Percentiles rank a stretch among this genome's conserved stretches.
Conservation (phyloP, 257 asterid genomes). For the Solanum paucissectum region DNA sequence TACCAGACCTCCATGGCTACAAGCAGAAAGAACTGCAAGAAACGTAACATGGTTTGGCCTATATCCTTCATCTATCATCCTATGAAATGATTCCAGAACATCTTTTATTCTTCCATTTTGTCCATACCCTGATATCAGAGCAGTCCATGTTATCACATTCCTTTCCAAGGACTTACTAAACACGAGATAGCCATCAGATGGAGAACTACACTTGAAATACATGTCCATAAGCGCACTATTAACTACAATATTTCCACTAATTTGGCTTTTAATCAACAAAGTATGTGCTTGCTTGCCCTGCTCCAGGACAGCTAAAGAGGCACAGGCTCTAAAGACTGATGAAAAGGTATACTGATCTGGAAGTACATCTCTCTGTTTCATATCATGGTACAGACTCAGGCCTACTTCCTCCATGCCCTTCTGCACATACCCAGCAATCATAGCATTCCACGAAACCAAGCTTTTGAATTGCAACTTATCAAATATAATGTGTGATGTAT, state of each 20-base stretch:
- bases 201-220: conserved; percentile 96
- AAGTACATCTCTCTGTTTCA: conserved; percentile 53
- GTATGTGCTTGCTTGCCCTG: conserved; percentile 86
- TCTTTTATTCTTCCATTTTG: conserved; percentile 62
- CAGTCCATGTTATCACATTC: conserved; percentile 80
- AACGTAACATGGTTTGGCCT: conserved; percentile 79
- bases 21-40: conserved; percentile 84
- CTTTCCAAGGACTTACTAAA: conserved; percentile 54
- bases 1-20: conserved; percentile 86
- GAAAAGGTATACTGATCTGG: conserved; percentile 90
- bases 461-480: conserved; percentile 32
- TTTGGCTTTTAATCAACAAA: conserved; percentile 53
- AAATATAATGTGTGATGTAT: conserved; percentile 48
- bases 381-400: conserved; percentile 47
- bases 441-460: conserved; percentile 75
- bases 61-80: conserved; percentile 77
- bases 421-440: conserved; percentile 82
- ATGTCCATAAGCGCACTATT: conserved; percentile 85
- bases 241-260: conserved; percentile 51
- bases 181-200: conserved; percentile 49
- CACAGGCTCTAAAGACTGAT: conserved; percentile 86
- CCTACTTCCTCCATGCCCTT: conserved; percentile 68
- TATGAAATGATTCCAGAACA: conserved; percentile 51
- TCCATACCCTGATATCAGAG: conserved; percentile 85
- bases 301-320: conserved; percentile 70